Base-by-base conservation (phyloP, 2,329 filamentous ascomycete genomes). In the Periconia sp. region DNA sequence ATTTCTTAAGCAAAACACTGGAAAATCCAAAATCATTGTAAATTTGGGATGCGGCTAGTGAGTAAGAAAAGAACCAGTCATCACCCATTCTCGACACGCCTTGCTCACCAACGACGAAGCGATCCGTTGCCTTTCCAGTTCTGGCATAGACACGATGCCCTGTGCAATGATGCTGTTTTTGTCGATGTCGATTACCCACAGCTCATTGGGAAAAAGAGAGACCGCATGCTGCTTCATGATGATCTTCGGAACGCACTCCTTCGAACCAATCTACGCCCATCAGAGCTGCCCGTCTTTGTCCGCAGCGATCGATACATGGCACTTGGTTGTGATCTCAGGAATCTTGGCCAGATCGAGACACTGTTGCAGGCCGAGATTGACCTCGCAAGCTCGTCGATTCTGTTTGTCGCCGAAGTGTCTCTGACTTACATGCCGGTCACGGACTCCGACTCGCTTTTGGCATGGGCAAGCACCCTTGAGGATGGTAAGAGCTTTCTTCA, bases 1-100 rank as follows among this genome's bases (percentile, higher is more conserved):
- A n/a, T 96, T 96, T 62, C 78, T 96, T n/a, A 74, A 81, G 54
- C 77, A 78, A 50, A 67, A 79, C 8, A 74, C 77, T 17, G 78
- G 78, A 31, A 86, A 82, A 58, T 75, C 74, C 40, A 95, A 91
- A 71, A 80, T 92, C 5, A 80, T 96, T 11, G 80, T 96, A 45
- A 96, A 96, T 68, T 76, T 96, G 35, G 92, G 92, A 20, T 95
- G 91, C 78, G 92, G 92, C 72, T 95, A 91, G 91, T 93, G 76
- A 84, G 88, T 81, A 73, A 71, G 68, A 67, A 37, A 47, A 5
- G 15, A n/a, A 14, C 45, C 45, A 52, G 18, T 45, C 33, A 17
- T 18, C 33, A 15, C 33, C 3, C 31, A 31, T 20, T 48, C 37
- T 15, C 9, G 23, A n/a, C 45, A 61, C 44, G 10, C 44, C 41